These are phyloP conservation scores for Dipodascus geniculatus DNA, from an alignment of 805 yeast genomes.

Conservation along the genomic window DNA sequence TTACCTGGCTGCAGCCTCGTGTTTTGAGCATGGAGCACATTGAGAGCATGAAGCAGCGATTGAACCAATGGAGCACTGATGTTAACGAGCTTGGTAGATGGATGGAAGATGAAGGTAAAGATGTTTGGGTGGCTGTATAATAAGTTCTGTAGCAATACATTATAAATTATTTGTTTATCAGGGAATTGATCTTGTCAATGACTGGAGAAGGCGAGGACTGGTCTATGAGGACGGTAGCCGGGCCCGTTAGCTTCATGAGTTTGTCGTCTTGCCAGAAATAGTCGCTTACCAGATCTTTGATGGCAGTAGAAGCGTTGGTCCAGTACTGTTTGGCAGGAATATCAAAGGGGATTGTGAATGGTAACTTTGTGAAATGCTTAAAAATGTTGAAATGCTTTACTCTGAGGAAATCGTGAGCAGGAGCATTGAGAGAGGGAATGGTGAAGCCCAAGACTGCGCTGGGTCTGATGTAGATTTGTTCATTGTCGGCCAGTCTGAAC, in stretches of 20 bases:
- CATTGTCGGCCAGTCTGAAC: background rate
- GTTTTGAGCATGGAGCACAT: constrained; percentile 78
- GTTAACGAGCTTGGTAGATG: constrained; percentile 54
- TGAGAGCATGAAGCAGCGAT: constrained; percentile 56
- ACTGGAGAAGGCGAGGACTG: background rate
- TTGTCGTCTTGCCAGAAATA: background rate
- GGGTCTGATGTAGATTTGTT: background rate
- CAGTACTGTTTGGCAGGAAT: background rate
- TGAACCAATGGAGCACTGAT: constrained; percentile 66
- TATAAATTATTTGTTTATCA: background rate
- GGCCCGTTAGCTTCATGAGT: background rate
- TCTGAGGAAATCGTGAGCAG: background rate
- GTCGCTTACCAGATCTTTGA: background rate
- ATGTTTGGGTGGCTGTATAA: constrained; percentile 42
- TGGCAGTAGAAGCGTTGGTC: background rate
- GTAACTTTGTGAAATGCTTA: too few relatives aligned
- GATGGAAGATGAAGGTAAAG: constrained; percentile 50
- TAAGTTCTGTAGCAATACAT: background rate
- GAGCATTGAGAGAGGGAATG: too few relatives aligned
- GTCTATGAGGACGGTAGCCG: background rate
- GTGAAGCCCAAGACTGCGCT: background rate
- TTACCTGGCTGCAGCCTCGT: constrained; percentile 95
- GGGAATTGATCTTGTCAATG: background rate
- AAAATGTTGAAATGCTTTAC: background rate
- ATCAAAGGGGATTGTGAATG: background rate